Evolutionary conservation across 371 early-diverging fungal species (phyloP).

Genomic region (Haplosporangium sp.): DNA sequence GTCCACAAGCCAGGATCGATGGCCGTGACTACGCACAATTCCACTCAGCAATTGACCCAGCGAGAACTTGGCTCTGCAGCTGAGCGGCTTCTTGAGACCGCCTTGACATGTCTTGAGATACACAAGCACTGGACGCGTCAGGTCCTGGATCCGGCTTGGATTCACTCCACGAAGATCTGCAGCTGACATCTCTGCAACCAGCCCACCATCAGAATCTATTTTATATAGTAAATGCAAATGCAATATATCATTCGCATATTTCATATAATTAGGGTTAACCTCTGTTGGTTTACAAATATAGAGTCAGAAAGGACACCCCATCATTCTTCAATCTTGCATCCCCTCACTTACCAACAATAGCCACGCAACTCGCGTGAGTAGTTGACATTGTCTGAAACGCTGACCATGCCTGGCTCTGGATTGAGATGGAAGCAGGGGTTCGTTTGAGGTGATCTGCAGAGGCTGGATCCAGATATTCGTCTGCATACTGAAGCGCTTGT

Average conservation of each 20-base stretch:
- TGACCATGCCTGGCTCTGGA: constrained; percentile 62
- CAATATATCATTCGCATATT: background rate
- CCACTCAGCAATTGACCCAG: constrained; percentile 69
- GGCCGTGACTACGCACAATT: constrained; percentile 61
- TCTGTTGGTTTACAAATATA: too few relatives aligned
- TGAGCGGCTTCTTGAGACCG: constrained; percentile 60
- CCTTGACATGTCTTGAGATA: constrained; percentile 60
- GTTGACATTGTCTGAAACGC: constrained; percentile 64
- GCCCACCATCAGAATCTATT: constrained; percentile 58
- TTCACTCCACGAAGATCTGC: constrained; percentile 73
- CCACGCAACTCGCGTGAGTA: constrained; percentile 60
- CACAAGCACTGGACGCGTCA: constrained; percentile 55
- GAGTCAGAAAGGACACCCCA: too few relatives aligned
- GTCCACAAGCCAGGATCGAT: constrained; percentile 71
- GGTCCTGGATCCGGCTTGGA: constrained; percentile 57
- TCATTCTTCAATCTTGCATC: background rate
- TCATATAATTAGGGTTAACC: background rate
- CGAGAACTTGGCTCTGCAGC: constrained; percentile 66
- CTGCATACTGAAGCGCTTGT: constrained; percentile 38
- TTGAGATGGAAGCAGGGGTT: constrained; percentile 55
- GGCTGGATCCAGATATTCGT: constrained; percentile 28
- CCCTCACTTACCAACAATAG: constrained; percentile 55
- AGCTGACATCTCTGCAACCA: constrained; percentile 70
- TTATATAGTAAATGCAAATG: background rate
- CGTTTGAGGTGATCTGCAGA: constrained; percentile 23